Evolutionary conservation across 148 eudicot genomes (phyloP).

Genomic region (Vaccinium vitisidaea): DNA sequence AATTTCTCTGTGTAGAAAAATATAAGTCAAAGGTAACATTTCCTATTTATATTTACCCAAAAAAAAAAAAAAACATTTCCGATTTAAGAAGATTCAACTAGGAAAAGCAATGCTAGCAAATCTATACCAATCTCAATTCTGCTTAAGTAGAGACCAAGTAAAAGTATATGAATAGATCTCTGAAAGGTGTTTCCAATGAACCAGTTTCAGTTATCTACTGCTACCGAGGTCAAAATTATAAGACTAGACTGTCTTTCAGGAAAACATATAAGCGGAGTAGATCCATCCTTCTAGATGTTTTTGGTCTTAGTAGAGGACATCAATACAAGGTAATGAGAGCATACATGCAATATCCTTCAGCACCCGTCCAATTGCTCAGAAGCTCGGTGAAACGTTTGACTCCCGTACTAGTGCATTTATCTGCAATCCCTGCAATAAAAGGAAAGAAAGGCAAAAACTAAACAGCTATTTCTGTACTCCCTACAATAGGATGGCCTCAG

Average conservation of each 20-base stretch:
- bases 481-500: not conserved
- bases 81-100: not conserved
- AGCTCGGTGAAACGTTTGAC: constrained; percentile 35
- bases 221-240: not conserved
- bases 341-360: constrained; percentile 62
- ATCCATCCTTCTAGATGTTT: not conserved
- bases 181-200: not conserved
- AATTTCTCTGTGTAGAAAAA: constrained; percentile 39
- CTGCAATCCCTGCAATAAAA: constrained; percentile 45
- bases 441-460: constrained; percentile 1
- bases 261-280: not conserved
- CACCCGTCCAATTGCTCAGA: constrained; percentile 47
- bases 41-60: too few species aligned
- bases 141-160: constrained; percentile 2
- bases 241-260: not conserved
- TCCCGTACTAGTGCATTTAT: constrained; percentile 35
- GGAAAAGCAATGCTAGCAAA: not conserved
- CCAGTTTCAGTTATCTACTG: not conserved
- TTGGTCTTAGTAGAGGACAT: not conserved
- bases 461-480: not conserved
- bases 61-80: too few species aligned
- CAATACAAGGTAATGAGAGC: constrained; percentile 9
- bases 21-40: constrained; percentile 2
- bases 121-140: not conserved
- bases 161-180: not conserved